These are phyloP conservation scores for Nakataea oryzae DNA, from an alignment of 2,329 filamentous ascomycete genomes.

Conservation along the genomic window DNA sequence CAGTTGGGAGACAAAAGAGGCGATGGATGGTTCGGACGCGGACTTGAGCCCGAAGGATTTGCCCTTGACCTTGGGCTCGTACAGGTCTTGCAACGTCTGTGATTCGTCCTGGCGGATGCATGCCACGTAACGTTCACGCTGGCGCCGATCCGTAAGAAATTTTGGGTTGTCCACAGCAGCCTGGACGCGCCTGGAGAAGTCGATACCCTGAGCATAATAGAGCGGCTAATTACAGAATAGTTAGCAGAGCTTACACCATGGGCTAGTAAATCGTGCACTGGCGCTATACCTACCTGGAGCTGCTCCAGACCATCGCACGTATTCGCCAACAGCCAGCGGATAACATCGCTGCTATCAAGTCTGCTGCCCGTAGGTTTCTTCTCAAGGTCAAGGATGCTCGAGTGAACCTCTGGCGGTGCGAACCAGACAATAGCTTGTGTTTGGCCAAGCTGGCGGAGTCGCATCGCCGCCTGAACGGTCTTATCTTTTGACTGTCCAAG, in stretches of 20 bases:
- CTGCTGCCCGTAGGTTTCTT: constrained; percentile 13
- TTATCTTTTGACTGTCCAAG: constrained; percentile 49
- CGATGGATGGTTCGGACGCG: constrained; percentile 13
- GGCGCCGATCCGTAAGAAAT: constrained; percentile 22
- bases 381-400: constrained; percentile 43
- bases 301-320: constrained; percentile 51
- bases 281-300: constrained; percentile 19
- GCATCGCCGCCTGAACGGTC: constrained; percentile 56
- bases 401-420: constrained; percentile 49
- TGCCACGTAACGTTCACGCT: constrained; percentile 28
- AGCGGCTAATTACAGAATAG: constrained; percentile 30
- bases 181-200: constrained; percentile 48
- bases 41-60: constrained; percentile 7
- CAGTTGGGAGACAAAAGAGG: constrained; percentile 20
- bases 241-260: background rate
- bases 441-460: constrained; percentile 44
- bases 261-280: background rate
- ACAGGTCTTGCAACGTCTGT: constrained; percentile 47
- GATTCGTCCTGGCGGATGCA: constrained; percentile 40
- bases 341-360: constrained; percentile 27
- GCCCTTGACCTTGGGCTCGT: constrained; percentile 22
- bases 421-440: constrained; percentile 47
- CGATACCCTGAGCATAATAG: constrained; percentile 47
- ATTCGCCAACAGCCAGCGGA: constrained; percentile 54
- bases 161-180: constrained; percentile 30